These are phyloP conservation scores for Polymyxa betae DNA, from an alignment of 208 protist genomes.

Conservation along the genomic window DNA sequence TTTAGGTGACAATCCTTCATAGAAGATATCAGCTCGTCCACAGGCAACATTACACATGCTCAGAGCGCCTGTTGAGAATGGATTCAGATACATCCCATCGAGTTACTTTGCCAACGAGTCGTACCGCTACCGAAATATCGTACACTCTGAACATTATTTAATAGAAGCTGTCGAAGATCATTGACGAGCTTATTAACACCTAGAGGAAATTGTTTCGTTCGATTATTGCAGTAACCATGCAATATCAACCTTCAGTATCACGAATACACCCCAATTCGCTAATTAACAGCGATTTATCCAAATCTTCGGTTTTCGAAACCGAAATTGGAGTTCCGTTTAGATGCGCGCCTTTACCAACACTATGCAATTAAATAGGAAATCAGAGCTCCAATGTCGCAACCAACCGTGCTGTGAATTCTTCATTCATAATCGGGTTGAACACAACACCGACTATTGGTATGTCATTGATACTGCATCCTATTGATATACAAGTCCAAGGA, in stretches of 20 bases:
- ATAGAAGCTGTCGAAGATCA: not conserved
- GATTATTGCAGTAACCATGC: not conserved
- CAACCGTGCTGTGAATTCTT: not conserved
- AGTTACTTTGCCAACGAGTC: not conserved
- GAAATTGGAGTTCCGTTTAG: not conserved
- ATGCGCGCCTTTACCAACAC: not conserved
- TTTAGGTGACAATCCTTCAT: not conserved
- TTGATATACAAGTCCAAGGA: not conserved
- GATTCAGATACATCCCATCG: not conserved
- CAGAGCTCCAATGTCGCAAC: not conserved
- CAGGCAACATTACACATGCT: not conserved
- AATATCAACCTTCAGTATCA: not conserved
- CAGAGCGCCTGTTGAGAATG: not conserved
- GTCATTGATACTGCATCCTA: not conserved
- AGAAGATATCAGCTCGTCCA: not conserved
- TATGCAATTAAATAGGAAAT: not conserved
- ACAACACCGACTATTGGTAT: not conserved
- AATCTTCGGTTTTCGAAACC: not conserved
- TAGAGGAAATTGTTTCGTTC: too few relatives aligned
- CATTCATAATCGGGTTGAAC: not conserved
- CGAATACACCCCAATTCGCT: not conserved
- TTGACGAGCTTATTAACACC: too few relatives aligned
- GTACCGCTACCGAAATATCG: not conserved
- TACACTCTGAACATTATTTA: not conserved
- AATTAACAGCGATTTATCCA: not conserved